Evolutionary conservation across 495 filamentous ascomycete species (phyloP), one percentile per base, ranked within the genome.

Genomic region (Penicillium mononematosum): DNA sequence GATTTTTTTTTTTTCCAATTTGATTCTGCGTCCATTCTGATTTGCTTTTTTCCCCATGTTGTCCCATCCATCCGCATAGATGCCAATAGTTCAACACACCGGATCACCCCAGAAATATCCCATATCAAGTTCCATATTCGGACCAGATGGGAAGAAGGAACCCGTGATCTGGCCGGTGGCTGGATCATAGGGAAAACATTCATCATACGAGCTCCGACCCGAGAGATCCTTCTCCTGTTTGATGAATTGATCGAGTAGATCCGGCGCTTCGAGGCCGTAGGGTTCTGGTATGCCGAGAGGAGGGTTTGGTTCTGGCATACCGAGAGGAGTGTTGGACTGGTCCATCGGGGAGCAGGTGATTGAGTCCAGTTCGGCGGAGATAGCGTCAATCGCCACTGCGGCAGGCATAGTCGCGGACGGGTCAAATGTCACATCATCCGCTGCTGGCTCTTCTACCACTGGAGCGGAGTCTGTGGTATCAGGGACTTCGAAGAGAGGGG

Each of bases 111-210:
- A 73, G 50, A 69, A 61, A 58, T 71, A 73, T 0, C 60, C 68
- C 55, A 74, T 50, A 19, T 72, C 72, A 50, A 75, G 48, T 41
- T 74, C 70, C 45, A 76, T n/a, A 25, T 69, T 71, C 4, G 62
- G 45, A 19, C 58, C 65, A 3, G 56, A 43, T 22, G 71, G 74
- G 58, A 77, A 77, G 46, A 77, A 75, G 6, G 74, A 75, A 9
- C 71, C 72, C 1, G 71, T 75, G 2, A 77, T 68, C 45, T 77
- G 74, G 16, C 72, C 72, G n/a, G 71, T 74, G 31, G 56, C 60
- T 20, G 72, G 70, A 41, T 77, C 74, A 44, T 73, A 77, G 1
- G 74, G 74, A 43, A 75, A 60, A 22, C 62, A 71, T 16, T 71
- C 71, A n/a, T 75, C 72, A 43, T 66, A 72, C 3, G 59, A 46